phyloP scores from a whole-genome alignment of 2,329 filamentous ascomycete genomes.

The Colletotrichum acutatum region DNA sequence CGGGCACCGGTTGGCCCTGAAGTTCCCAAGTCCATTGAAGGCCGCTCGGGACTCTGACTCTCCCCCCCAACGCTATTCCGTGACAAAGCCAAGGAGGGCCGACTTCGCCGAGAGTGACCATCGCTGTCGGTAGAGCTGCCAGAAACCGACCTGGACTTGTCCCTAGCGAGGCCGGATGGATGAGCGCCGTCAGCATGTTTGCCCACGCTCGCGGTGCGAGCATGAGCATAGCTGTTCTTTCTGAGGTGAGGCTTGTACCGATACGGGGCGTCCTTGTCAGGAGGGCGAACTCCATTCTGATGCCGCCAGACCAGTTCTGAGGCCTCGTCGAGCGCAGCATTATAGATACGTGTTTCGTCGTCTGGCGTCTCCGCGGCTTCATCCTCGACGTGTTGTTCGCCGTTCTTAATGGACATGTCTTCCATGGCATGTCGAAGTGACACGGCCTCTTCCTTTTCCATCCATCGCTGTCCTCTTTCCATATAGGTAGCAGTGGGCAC shows the following conservation, averaged over 20 bases:
- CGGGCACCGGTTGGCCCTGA: background rate
- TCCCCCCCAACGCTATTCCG: constrained; percentile 18
- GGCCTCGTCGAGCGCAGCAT: constrained; percentile 80
- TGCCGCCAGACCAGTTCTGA: constrained; percentile 84
- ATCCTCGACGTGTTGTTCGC: constrained; percentile 32
- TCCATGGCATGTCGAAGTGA: constrained; percentile 79
- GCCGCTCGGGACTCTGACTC: constrained; percentile 18
- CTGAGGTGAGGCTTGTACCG: constrained; percentile 76
- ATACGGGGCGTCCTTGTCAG: constrained; percentile 72
- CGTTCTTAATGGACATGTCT: constrained; percentile 71
- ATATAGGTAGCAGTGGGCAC: constrained; percentile 77
- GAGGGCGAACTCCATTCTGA: constrained; percentile 63
- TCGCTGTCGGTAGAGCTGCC: constrained; percentile 64
- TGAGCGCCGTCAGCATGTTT: constrained; percentile 59
- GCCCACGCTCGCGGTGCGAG: constrained; percentile 69
- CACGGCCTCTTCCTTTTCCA: constrained; percentile 81
- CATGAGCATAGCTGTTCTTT: constrained; percentile 77
- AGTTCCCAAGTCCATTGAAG: constrained; percentile 39
- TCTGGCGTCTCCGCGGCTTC: constrained; percentile 46
- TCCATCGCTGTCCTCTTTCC: constrained; percentile 79
- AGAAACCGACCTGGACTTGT: constrained; percentile 60
- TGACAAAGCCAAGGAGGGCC: constrained; percentile 39
- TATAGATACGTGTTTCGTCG: constrained; percentile 72
- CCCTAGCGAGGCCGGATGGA: constrained; percentile 57
- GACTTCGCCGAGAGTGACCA: constrained; percentile 47